Evolutionary conservation across 2,329 filamentous ascomycete species (phyloP).

Genomic region (Neonectria ditissima): DNA sequence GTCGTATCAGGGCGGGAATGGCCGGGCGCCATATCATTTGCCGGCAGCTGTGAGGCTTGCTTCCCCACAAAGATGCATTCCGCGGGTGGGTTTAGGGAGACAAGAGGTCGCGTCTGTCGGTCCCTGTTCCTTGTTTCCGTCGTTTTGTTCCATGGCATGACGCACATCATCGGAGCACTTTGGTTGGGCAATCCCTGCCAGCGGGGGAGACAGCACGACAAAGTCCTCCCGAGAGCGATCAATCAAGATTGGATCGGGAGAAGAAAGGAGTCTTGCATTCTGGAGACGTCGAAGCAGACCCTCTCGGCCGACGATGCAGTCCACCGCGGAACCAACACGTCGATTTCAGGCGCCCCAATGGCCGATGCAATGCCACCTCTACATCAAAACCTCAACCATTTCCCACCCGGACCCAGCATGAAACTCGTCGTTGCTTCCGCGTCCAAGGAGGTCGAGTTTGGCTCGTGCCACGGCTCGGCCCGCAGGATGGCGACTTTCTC

Average conservation of each 20-base stretch:
- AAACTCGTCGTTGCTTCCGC: not conserved
- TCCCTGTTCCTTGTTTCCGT: slow-evolving; percentile 3
- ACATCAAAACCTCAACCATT: not conserved
- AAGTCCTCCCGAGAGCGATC: slow-evolving; percentile 4
- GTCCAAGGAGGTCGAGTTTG: not conserved
- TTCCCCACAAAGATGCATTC: slow-evolving; percentile 10
- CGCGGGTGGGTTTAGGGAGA: not conserved
- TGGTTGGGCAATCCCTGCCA: slow-evolving; percentile 21
- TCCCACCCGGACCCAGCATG: not conserved
- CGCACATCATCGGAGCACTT: slow-evolving; percentile 20
- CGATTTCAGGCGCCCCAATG: slow-evolving; percentile 1
- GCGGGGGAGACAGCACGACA: slow-evolving; percentile 4
- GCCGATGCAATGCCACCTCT: not conserved
- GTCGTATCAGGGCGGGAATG: slow-evolving; percentile 26
- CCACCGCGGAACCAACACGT: not conserved
- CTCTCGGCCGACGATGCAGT: slow-evolving; percentile 4
- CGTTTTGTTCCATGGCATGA: slow-evolving; percentile 1
- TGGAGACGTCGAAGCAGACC: not conserved
- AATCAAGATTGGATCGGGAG: slow-evolving; percentile 28
- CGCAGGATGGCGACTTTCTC: slow-evolving; percentile 9
- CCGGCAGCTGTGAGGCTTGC: slow-evolving; percentile 11
- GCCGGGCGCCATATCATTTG: slow-evolving; percentile 16
- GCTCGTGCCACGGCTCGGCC: slow-evolving; percentile 2
- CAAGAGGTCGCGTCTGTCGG: slow-evolving; percentile 10
- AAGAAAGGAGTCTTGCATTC: not conserved